Conservation (phyloP, 208 protist genomes). For the Wallacemonas collosoma region DNA sequence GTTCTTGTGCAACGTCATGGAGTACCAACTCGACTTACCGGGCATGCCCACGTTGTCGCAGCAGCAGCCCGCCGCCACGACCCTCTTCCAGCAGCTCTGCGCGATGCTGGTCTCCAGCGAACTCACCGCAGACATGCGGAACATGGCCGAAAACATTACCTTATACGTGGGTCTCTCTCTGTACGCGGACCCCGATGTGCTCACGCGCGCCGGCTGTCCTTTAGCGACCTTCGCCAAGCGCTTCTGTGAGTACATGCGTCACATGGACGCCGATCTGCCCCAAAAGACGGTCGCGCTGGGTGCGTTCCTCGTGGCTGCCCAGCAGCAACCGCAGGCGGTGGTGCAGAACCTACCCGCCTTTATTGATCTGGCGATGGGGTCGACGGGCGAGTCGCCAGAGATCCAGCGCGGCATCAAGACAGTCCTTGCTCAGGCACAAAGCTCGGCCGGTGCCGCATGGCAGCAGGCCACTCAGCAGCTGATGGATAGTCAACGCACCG, state of each 20-base stretch:
- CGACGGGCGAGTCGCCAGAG: constrained; percentile 39
- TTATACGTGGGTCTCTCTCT: constrained; percentile 78
- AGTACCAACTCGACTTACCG: constrained; percentile 66
- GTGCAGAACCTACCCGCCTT: constrained; percentile 48
- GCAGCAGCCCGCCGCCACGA: constrained; percentile 28
- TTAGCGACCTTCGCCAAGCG: constrained; percentile 45
- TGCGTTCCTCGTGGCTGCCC: constrained; percentile 62
- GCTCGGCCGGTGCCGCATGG: constrained; percentile 40
- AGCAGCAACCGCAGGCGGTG: constrained; percentile 35
- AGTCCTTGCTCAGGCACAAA: constrained; percentile 40
- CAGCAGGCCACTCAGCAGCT: constrained; percentile 41
- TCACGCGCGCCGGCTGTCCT: constrained; percentile 40
- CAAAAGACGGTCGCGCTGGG: constrained; percentile 52
- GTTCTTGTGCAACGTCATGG: constrained; percentile 74
- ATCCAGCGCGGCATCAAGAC: constrained; percentile 48
- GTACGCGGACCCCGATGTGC: constrained; percentile 53
- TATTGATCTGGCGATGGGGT: constrained; percentile 65
- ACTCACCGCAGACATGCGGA: constrained; percentile 73
- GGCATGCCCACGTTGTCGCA: constrained; percentile 49
- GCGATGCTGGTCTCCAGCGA: constrained; percentile 31
- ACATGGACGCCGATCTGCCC: constrained; percentile 58
- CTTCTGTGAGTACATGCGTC: constrained; percentile 80
- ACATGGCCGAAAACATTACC: constrained; percentile 85
- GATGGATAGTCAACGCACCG: constrained; percentile 46
- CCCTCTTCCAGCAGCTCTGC: constrained; percentile 61